phyloP scores from a whole-genome alignment of 305 asterid species.

The Fraxinus ornus region DNA sequence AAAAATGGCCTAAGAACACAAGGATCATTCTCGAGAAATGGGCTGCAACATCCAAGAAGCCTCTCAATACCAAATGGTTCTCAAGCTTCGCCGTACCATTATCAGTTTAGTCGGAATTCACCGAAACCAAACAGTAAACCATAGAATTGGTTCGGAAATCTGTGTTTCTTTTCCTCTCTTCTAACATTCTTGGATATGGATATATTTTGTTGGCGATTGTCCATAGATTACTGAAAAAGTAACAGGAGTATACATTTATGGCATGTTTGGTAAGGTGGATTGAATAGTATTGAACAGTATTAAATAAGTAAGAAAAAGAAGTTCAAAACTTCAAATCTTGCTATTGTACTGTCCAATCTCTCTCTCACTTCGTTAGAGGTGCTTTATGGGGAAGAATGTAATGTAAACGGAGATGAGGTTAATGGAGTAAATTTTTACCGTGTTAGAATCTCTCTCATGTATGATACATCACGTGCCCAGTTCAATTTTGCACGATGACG shows the following conservation, averaged over 20 bases:
- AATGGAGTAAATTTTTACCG: constrained; percentile 34
- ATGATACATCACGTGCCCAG: constrained; percentile 9
- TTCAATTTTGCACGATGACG: constrained; percentile 28
- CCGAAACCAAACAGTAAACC: constrained; percentile 77
- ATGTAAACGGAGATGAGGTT: constrained; percentile 38
- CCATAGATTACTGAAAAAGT: constrained; percentile 27
- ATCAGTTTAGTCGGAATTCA: constrained; percentile 62
- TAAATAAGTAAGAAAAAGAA: not conserved
- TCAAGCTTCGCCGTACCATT: constrained; percentile 71
- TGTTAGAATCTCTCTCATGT: too few relatives aligned
- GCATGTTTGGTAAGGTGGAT: constrained; percentile 6
- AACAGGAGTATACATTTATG: constrained; percentile 19
- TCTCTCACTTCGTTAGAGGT: not conserved
- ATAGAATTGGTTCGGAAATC: constrained; percentile 25
- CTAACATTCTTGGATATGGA: constrained; percentile 29
- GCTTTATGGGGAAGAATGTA: constrained; percentile 35
- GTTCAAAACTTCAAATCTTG: not conserved
- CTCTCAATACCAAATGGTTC: constrained; percentile 69
- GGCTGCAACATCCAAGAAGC: constrained; percentile 74
- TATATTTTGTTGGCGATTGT: constrained; percentile 32
- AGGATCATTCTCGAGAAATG: constrained; percentile 57
- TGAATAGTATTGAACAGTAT: not conserved
- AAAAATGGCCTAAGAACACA: constrained; percentile 50
- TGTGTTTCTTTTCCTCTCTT: constrained; percentile 20
- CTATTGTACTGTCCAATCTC: not conserved